Percentiles rank a stretch among this genome's conserved stretches.
Evolutionary conservation across 2,329 filamentous ascomycete genomes (phyloP).

Genomic region (Didymosphaeria variabile): DNA sequence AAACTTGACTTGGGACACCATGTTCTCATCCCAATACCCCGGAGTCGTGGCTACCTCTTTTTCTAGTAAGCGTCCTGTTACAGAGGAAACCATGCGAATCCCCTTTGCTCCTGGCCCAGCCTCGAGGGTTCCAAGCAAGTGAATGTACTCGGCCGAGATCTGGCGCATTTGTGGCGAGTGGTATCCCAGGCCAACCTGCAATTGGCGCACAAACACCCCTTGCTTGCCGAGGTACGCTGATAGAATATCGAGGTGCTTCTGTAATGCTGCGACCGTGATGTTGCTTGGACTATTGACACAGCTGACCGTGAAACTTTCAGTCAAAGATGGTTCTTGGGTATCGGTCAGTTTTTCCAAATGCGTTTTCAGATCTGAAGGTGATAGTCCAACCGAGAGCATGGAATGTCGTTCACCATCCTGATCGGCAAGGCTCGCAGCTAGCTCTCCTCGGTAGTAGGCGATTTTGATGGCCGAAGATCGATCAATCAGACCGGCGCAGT

Average conservation of each 20-base stretch:
- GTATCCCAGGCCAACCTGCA: conserved; percentile 55
- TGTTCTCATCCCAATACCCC: not conserved
- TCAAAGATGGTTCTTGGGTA: no score
- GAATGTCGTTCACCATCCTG: not conserved
- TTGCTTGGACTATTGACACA: conserved; percentile 51
- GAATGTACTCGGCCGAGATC: conserved; percentile 10
- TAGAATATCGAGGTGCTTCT: conserved; percentile 39
- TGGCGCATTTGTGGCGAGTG: conserved; percentile 54
- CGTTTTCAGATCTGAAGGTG: no score
- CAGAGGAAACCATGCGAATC: not conserved
- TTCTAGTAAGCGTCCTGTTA: not conserved
- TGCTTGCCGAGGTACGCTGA: not conserved
- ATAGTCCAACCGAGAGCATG: conserved; percentile 6
- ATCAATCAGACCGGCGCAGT: not conserved
- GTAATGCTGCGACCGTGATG: conserved; percentile 55
- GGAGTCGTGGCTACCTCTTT: not conserved
- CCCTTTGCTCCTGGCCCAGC: no score
- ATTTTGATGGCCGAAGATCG: conserved; percentile 13
- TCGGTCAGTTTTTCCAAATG: no score
- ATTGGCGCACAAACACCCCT: conserved; percentile 30
- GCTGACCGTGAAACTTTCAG: conserved; percentile 13
- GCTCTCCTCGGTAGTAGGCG: conserved; percentile 9
- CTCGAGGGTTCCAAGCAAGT: not conserved
- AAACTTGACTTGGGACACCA: not conserved
- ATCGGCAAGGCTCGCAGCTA: conserved; percentile 1